These are phyloP conservation scores for Sodiomyces alkalinus DNA, from an alignment of 2,329 filamentous ascomycete species.

Conservation along the genomic window DNA sequence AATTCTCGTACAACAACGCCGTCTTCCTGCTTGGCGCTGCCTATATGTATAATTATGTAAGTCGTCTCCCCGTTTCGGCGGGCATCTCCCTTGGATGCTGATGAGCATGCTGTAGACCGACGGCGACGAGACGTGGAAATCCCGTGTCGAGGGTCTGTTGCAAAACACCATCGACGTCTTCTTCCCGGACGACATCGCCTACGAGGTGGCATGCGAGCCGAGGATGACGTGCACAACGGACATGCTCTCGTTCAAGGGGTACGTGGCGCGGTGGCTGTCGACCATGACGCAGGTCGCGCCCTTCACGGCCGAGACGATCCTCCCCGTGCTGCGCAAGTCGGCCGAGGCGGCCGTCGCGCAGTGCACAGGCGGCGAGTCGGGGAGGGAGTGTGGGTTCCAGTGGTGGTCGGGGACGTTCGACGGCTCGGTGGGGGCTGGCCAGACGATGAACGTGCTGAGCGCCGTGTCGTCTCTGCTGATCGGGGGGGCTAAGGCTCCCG, in stretches of 20 bases:
- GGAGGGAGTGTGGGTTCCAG: slow-evolving; percentile 36
- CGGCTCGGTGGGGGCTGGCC: slow-evolving; percentile 38
- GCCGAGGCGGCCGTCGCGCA: slow-evolving; percentile 37
- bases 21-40: slow-evolving; percentile 43
- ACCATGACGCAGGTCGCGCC: slow-evolving; percentile 38
- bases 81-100: not conserved
- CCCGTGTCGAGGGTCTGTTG: slow-evolving; percentile 25
- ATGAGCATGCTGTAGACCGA: slow-evolving; percentile 21
- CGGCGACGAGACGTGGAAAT: slow-evolving; percentile 33
- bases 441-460: slow-evolving; percentile 42
- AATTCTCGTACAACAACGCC: slow-evolving; percentile 48
- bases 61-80: slow-evolving; percentile 10
- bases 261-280: slow-evolving; percentile 41
- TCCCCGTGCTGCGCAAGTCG: slow-evolving; percentile 34
- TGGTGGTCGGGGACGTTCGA: slow-evolving; percentile 38
- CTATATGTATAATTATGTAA: slow-evolving; percentile 46
- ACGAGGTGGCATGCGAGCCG: slow-evolving; percentile 45
- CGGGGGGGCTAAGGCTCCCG: slow-evolving; percentile 20
- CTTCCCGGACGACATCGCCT: slow-evolving; percentile 40
- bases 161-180: slow-evolving; percentile 26
- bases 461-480: slow-evolving; percentile 36
- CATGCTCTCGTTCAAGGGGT: slow-evolving; percentile 48
- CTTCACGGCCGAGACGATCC: slow-evolving; percentile 31
- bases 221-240: slow-evolving; percentile 43
- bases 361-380: slow-evolving; percentile 33